These are phyloP conservation scores for Blastocystis sp. DNA, from an alignment of 352 stramenopile genomes.

Conservation along the genomic window DNA sequence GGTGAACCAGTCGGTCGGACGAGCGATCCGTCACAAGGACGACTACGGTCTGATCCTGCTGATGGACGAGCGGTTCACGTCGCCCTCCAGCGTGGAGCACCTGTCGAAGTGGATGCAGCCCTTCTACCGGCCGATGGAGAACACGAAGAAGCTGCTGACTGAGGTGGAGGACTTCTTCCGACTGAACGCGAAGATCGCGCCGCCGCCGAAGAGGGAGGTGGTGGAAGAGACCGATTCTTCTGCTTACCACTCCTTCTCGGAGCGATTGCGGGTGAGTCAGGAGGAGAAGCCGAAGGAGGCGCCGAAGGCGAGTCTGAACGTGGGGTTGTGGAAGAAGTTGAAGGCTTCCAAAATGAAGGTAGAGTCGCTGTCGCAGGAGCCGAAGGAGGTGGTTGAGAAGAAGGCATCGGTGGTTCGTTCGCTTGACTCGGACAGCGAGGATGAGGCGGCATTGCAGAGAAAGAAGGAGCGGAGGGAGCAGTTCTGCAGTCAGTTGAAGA, in stretches of 20 bases:
- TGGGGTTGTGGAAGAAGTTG: not conserved
- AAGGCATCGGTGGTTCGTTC: not conserved
- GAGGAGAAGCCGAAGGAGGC: not conserved
- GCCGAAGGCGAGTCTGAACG: not conserved
- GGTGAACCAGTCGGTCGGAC: constrained; percentile 98
- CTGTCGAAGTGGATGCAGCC: constrained; percentile 93
- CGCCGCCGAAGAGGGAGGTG: not conserved
- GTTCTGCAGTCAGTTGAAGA: constrained; percentile 48
- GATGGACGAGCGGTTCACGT: constrained; percentile 92
- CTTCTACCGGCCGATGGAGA: constrained; percentile 74
- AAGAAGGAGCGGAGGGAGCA: not conserved
- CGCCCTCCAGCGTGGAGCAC: constrained; percentile 86
- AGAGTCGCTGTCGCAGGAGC: not conserved
- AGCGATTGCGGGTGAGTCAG: not conserved
- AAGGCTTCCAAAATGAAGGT: not conserved
- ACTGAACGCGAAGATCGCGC: not conserved
- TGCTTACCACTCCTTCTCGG: not conserved
- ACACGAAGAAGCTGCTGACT: not conserved
- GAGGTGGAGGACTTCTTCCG: constrained; percentile 30
- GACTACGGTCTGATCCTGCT: constrained; percentile 97
- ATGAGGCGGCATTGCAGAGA: constrained; percentile 3
- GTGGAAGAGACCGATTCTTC: not conserved
- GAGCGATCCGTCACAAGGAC: constrained; percentile 95
- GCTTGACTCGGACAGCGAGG: not conserved
- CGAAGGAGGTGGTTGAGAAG: not conserved